Evolutionary conservation across 495 filamentous ascomycete species (phyloP), one percentile per base, ranked within the genome.

Genomic region (Aspergillus indologenus): DNA sequence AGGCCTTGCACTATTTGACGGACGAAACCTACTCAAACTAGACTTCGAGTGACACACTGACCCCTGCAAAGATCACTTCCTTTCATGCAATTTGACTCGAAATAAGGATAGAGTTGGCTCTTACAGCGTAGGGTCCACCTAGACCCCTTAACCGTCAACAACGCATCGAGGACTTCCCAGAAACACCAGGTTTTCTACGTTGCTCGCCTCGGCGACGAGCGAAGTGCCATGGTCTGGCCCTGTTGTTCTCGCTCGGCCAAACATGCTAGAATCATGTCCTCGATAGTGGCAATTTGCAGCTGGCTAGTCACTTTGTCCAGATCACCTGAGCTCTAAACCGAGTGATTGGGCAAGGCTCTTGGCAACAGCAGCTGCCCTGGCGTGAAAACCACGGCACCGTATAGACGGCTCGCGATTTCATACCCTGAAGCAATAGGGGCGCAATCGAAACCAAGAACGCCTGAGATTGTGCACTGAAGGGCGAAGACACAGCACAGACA

Each of bases 131-230:
- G 75, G 60, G 96, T 96, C 85, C 90, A 96, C 59, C 96, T 90
- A n/a, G 82, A 90, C 62, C 96, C 86, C 48, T 76, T 82, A 0
- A 93, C 93, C 64, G 83, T 85, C 79, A 96, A 91, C 50, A 98
- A 72, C 6, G 93, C 93, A 51, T 83, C 71, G 42, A 87, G 91
- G 0, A 98, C 90, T 15, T 93, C 93, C 81, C 85, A 92, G 77
- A 98, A 91, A 66, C 97, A 97, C 90, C 77, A 89, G 94, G 90
- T 91, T 96, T 74, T 98, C 96, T 31, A 80, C 81, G 54, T 85
- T 79, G 60, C 89, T 89, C 15, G 79, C 79, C 48, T 81, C 75
- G 24, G 85, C 74, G 17, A 82, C 72, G 6, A 90, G 87, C 1
- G 89, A 88, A 74, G 96, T 96, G 61, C 90, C n/a, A n/a, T n/a